A percentile compares a stretch with the other conserved stretches of the same genome.
Conservation (phyloP, 495 filamentous ascomycete species). For the Penicillium silybi region DNA sequence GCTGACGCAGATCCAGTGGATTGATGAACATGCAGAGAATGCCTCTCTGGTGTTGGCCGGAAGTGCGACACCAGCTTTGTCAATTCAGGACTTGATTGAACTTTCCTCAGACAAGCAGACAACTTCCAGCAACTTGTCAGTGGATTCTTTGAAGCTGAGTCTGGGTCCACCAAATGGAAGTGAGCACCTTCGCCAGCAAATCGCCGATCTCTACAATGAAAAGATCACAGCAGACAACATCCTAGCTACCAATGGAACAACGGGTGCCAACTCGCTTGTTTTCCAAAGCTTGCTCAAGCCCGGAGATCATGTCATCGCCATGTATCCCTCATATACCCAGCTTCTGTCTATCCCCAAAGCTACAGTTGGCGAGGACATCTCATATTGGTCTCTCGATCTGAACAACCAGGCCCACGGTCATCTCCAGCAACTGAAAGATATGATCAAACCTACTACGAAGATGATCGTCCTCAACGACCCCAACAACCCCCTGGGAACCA, state of each 20-base stretch:
- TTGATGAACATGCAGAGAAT: neutral
- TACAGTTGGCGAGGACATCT: slow-evolving; percentile 1
- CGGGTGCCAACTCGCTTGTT: slow-evolving; percentile 10
- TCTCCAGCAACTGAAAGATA: neutral
- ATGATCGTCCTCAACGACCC: slow-evolving; percentile 17
- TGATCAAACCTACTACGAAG: slow-evolving; percentile 12
- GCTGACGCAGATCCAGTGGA: slow-evolving; percentile 2
- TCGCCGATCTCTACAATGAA: slow-evolving; percentile 4
- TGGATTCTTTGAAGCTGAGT: neutral
- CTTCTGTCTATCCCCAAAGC: slow-evolving; percentile 8
- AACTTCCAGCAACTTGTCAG: slow-evolving; percentile 1
- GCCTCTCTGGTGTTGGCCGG: slow-evolving; percentile 2
- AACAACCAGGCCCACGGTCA: neutral
- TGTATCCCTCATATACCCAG: slow-evolving; percentile 12
- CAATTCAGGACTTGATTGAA: slow-evolving; percentile 9
- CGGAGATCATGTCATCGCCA: slow-evolving; percentile 13
- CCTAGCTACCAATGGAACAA: slow-evolving; percentile 9
- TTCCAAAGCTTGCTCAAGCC: slow-evolving; percentile 7
- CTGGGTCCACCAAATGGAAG: slow-evolving; percentile 4
- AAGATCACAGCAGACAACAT: slow-evolving; percentile 9
- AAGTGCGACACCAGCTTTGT: slow-evolving; percentile 7
- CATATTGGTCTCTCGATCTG: slow-evolving; percentile 8
- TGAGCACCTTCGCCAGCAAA: slow-evolving; percentile 6
- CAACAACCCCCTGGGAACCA: slow-evolving; percentile 11
- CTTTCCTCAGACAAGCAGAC: slow-evolving; percentile 7